Base-by-base conservation (phyloP, 2,329 filamentous ascomycete species). In the Aspergillus caelatus region DNA sequence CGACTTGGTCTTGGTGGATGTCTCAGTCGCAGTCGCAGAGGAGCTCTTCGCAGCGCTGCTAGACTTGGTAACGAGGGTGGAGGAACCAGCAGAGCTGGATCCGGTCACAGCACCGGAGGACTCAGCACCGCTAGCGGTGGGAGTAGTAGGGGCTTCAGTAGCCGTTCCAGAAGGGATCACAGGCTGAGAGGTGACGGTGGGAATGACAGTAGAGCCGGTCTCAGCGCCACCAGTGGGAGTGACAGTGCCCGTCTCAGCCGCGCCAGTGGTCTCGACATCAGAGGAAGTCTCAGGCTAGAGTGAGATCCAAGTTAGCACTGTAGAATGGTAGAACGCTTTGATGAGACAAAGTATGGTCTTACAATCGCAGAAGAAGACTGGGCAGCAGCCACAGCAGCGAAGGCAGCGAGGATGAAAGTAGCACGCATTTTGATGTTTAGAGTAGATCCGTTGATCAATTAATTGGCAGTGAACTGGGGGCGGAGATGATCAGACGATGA, bases 361-460 rank as follows among this genome's bases (percentile, higher is more conserved):
- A 74, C 72, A 64, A 8, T 8, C 8, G 66, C 62, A 43, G 64
- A 63, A 57, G 68, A 69, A 61, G 68, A 70, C 68, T 81, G 78
- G 39, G 79, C 79, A 63, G 77, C 69, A 50, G 75, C 81, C 57
- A 80, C 72, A 62, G 78, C 81, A 66, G 78, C 75, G 77, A 81
- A 70, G 74, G 80, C 75, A 70, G 78, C 67, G 71, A 82, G 63
- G 73, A 83, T 63, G 68, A 80, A 67, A 36, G 80, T 79, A 74
- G 75, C 73, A 75, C 79, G 83, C 82, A 85, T 84, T 41, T 73
- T 81, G 77, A 72, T 63, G 46, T 61, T 62, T 62, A 36, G 52
- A 59, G 57, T 65, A 63, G 53, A 59, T 57, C 61, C 53, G 59
- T 57, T 63, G 63, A 63, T 64, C 28, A 62, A 60, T 26, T 58